Base-by-base conservation (phyloP, 192 early-diverging fungal genomes). In the Phlyctochytrium arcticum region DNA sequence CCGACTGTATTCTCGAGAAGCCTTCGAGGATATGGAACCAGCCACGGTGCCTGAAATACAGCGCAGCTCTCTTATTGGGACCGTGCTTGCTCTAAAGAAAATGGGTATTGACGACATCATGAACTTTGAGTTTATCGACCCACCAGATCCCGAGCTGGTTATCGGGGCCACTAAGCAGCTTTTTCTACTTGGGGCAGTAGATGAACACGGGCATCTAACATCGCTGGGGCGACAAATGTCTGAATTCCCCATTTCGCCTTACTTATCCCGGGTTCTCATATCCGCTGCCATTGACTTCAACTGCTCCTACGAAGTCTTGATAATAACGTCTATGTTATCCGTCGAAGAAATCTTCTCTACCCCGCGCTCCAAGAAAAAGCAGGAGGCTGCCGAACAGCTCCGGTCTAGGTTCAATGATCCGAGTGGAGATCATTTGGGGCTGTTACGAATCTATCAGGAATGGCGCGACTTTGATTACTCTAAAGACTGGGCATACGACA, bases 21-120 rank as follows among this genome's bases (percentile, higher is more conserved):
- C 75, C 0, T 86, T 80, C 60, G 78, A 83, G 5, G 71, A 67
- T n/a, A 56, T 83, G 65, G 67, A 73, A 3, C 37, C 63, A 19
- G 79, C 80, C 24, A 80, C 85, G 1, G 62, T 71, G 8, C 85
- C 85, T 3, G 85, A 86, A 59, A 86, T 86, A 54, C 82, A 86
- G 54, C 67, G 85, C 10, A 68, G 69, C 30, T 67, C 66, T 32
- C 60, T 86, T 32, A 34, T 84, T 5, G 70, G 60, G 8, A 77
- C 76, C 2, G 75, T 86, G 0, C 62, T 86, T 37, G 23, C 67
- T 23, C 57, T 86, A 17, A 80, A 81, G 60, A 69, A 57, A 26
- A 75, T 86, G 62, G 79, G 78, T n/a, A 77, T 86, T 37, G 36
- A 77, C 19, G 73, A 85, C 64, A 59, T 85, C n/a, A 36, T 83